These are phyloP conservation scores for Globisporangium megalacanthum DNA, from an alignment of 352 stramenopile species.

Conservation along the genomic window DNA sequence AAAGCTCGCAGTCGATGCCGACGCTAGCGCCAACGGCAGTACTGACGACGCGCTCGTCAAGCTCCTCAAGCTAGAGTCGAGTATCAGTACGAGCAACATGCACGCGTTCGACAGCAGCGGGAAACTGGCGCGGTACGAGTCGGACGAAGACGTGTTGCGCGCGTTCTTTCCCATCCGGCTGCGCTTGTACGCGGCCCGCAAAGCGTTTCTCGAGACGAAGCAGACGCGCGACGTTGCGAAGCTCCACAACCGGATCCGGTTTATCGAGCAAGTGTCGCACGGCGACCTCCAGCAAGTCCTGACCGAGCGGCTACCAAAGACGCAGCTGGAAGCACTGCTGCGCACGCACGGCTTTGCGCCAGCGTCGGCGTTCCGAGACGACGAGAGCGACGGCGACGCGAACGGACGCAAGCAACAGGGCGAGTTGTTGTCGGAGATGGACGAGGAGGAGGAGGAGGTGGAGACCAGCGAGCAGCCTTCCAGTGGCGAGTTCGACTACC, in stretches of 20 bases:
- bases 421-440: conserved; percentile 1
- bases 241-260: conserved; percentile 96
- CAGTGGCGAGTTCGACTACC: conserved; percentile 92
- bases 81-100: conserved; percentile 97
- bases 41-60: conserved; percentile 59
- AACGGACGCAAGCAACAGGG: conserved; percentile 17
- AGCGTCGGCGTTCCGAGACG: conserved; percentile 34
- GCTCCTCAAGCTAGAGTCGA: conserved; percentile 93
- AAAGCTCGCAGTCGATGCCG: conserved; percentile 46
- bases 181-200: conserved; percentile 81
- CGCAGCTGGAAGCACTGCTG: conserved; percentile 46
- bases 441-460: conserved; percentile 22
- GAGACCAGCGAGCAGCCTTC: conserved; percentile 12
- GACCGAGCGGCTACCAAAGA: conserved; percentile 65
- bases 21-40: conserved; percentile 16
- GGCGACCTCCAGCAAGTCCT: conserved; percentile 90
- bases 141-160: conserved; percentile 87
- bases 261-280: conserved; percentile 94
- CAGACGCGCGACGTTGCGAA: conserved; percentile 83
- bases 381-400: conserved; percentile 12
- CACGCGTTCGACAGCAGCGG: conserved; percentile 92
- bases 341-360: conserved; percentile 39
- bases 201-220: conserved; percentile 75
- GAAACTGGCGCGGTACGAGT: conserved; percentile 91
- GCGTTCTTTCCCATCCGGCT: conserved; percentile 94